phyloP scores from a whole-genome alignment of 176 grass and related monocot genomes.

The Rhynchospora pubera region DNA sequence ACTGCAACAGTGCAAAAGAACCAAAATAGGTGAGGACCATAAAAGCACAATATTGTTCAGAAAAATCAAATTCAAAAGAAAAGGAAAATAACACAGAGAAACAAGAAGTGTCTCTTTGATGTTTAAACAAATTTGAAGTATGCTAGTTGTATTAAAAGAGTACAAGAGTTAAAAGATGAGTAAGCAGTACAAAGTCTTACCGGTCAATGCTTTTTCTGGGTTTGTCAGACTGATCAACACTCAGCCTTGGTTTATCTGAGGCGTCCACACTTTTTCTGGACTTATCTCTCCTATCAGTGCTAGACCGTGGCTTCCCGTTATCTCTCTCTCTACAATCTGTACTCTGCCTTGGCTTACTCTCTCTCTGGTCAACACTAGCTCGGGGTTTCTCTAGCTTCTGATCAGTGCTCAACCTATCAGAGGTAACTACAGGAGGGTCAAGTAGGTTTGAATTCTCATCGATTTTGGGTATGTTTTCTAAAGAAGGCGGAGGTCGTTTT shows the following conservation, averaged over 20 bases:
- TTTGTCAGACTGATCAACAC: slow-evolving; percentile 70
- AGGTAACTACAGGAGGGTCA: not conserved
- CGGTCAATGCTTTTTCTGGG: slow-evolving; percentile 94
- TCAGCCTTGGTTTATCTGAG: slow-evolving; percentile 50
- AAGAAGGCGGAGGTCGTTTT: slow-evolving; percentile 37
- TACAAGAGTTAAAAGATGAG: not conserved
- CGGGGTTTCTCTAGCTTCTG: slow-evolving; percentile 32
- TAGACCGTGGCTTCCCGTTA: slow-evolving; percentile 57
- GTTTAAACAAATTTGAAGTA: not conserved
- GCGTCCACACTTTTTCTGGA: slow-evolving; percentile 62
- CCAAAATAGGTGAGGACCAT: slow-evolving; percentile 5
- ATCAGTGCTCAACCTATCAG: slow-evolving; percentile 19
- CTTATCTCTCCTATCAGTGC: slow-evolving; percentile 73
- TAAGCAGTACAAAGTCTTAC: slow-evolving; percentile 35
- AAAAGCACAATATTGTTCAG: not conserved
- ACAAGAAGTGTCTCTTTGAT: not conserved
- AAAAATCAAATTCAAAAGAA: not conserved
- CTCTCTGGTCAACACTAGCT: slow-evolving; percentile 28
- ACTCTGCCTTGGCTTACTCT: slow-evolving; percentile 55
- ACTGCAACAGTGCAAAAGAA: slow-evolving; percentile 25
- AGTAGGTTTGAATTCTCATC: not conserved
- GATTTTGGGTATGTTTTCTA: not conserved
- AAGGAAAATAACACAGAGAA: not conserved
- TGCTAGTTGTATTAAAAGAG: not conserved
- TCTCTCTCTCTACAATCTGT: slow-evolving; percentile 50